Evolutionary conservation across 345 rosid genomes (phyloP).

Genomic region (Dimocarpus longan): DNA sequence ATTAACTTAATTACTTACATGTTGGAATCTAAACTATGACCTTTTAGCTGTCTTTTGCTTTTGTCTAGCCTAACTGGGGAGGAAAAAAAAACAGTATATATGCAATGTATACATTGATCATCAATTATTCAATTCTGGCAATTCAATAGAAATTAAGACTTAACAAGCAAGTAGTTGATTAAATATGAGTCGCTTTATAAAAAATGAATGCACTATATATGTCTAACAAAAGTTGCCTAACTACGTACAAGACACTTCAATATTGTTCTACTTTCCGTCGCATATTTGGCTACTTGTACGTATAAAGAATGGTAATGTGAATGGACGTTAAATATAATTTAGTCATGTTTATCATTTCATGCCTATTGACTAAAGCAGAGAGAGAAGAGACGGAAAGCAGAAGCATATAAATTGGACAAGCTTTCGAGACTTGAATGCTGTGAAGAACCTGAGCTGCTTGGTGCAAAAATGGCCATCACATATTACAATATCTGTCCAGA

Average conservation of each 20-base stretch:
- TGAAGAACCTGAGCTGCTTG: neutral
- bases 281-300: too few relatives aligned
- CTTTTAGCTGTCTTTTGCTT: too few relatives aligned
- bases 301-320: too few relatives aligned
- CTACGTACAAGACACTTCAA: too few relatives aligned
- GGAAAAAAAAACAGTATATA: neutral
- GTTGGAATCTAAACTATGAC: too few relatives aligned
- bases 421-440: neutral
- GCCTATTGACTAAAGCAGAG: neutral
- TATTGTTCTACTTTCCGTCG: too few relatives aligned
- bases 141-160: too few relatives aligned
- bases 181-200: too few relatives aligned
- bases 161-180: too few relatives aligned
- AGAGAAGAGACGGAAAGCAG: neutral
- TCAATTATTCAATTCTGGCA: neutral
- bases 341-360: neutral
- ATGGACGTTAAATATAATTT: too few relatives aligned
- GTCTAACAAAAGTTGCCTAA: too few relatives aligned
- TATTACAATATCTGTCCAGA: neutral
- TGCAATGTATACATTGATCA: neutral
- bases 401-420: constrained; percentile 2
- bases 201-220: too few relatives aligned
- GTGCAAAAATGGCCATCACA: neutral
- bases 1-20: neutral
- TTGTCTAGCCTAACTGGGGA: neutral